These are phyloP conservation scores for Hirschioporus abietinus DNA, from an alignment of 768 basidiomycete species.

Conservation along the genomic window DNA sequence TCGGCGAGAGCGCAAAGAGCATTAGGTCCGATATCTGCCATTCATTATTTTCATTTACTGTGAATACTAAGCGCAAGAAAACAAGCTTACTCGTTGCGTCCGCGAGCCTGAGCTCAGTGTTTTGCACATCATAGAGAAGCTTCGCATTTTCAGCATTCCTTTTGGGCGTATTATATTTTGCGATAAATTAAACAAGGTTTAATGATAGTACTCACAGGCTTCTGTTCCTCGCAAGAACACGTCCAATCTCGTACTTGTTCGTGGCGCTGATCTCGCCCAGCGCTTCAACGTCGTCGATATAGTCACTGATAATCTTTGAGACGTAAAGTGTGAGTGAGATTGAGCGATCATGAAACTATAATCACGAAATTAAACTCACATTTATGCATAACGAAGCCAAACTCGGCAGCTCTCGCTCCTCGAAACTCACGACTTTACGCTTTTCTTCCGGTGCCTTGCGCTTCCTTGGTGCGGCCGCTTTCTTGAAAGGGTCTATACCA, in stretches of 20 bases:
- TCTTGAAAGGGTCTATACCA: constrained; percentile 85
- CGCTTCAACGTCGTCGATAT: constrained; percentile 86
- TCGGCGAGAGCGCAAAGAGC: constrained; percentile 66
- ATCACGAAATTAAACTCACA: constrained; percentile 33
- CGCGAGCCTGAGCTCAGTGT: constrained; percentile 67
- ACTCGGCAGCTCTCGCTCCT: constrained; percentile 62
- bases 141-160: constrained; percentile 77
- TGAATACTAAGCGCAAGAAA: not conserved
- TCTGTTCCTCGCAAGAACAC: constrained; percentile 75
- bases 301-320: constrained; percentile 67
- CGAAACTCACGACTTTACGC: constrained; percentile 61
- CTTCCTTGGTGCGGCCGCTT: constrained; percentile 54
- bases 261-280: constrained; percentile 82
- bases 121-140: constrained; percentile 76
- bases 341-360: constrained; percentile 1
- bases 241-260: constrained; percentile 82
- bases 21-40: constrained; percentile 60
- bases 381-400: constrained; percentile 79
- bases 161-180: constrained; percentile 9
- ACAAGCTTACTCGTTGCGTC: constrained; percentile 81
- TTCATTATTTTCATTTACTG: not conserved
- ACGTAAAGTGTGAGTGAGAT: constrained; percentile 2
- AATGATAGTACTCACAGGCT: constrained; percentile 60
- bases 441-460: constrained; percentile 61
- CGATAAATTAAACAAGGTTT: constrained; percentile 1